Percentiles rank a stretch among this genome's conserved stretches.
Evolutionary conservation across 768 basidiomycete genomes (phyloP).

Genomic region (Auricularia cornea): DNA sequence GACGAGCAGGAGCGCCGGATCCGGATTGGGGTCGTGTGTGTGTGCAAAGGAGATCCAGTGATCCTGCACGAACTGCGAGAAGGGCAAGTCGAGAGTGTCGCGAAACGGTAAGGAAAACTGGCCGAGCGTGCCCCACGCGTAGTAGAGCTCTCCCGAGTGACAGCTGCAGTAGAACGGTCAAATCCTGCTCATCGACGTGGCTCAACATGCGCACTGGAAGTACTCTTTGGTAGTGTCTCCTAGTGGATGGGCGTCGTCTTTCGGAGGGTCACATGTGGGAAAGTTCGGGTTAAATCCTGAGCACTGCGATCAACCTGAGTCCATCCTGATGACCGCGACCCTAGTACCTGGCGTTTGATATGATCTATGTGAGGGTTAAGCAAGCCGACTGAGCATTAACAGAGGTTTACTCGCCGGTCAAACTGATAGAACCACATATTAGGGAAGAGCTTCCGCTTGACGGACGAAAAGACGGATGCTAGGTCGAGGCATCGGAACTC

Average conservation of each 20-base stretch:
- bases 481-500: constrained; percentile 43
- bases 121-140: constrained; percentile 28
- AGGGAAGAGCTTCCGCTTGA: constrained; percentile 33
- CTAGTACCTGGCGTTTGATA: constrained; percentile 24
- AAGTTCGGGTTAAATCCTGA: constrained; percentile 34
- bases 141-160: constrained; percentile 26
- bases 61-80: constrained; percentile 37
- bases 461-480: constrained; percentile 38
- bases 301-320: too few relatives aligned
- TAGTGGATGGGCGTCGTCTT: constrained; percentile 32
- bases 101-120: constrained; percentile 35
- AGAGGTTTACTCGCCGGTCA: constrained; percentile 26
- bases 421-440: constrained; percentile 40
- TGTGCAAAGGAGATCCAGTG: constrained; percentile 41
- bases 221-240: constrained; percentile 41
- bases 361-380: not conserved
- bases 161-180: constrained; percentile 7
- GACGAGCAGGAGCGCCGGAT: constrained; percentile 31
- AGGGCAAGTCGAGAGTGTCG: constrained; percentile 36
- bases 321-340: too few relatives aligned
- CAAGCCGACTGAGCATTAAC: too few relatives aligned
- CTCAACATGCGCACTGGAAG: constrained; percentile 34
- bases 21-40: constrained; percentile 40
- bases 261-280: constrained; percentile 36
- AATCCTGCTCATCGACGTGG: too few relatives aligned